These are phyloP conservation scores for Yarrowia porcina DNA, from an alignment of 805 yeast species.

Conservation along the genomic window DNA sequence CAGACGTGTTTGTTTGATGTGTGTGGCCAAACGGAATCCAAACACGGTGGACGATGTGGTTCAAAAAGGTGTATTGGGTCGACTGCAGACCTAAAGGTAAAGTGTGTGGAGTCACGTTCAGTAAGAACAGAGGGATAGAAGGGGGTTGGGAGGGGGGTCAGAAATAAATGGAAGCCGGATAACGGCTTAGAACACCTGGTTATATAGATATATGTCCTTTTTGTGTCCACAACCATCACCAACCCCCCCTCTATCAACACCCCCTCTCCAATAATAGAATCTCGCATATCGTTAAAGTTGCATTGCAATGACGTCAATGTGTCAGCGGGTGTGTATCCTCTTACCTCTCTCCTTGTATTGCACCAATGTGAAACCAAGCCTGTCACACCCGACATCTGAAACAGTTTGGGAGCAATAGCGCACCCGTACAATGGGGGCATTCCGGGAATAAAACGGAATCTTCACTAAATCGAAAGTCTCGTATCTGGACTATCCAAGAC, in stretches of 20 bases:
- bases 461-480: too few species aligned
- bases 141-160: neutral
- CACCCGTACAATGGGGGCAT: too few species aligned
- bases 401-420: slow-evolving; percentile 14
- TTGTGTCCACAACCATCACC: neutral
- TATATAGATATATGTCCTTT: neutral
- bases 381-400: neutral
- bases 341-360: neutral
- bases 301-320: slow-evolving; percentile 4
- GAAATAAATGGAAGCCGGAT: neutral
- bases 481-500: too few species aligned
- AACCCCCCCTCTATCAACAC: neutral
- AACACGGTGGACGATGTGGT: neutral
- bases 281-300: neutral
- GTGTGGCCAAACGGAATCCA: neutral
- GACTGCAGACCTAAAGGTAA: slow-evolving; percentile 14
- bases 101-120: neutral
- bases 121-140: neutral
- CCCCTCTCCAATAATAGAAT: neutral
- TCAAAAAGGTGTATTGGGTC: slow-evolving; percentile 8
- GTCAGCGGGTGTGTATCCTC: neutral
- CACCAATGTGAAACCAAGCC: neutral
- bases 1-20: neutral
- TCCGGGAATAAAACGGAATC: too few species aligned
- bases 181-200: too few species aligned